Base-by-base conservation (phyloP, 2,329 filamentous ascomycete species). In the Nemania bipapillata region DNA sequence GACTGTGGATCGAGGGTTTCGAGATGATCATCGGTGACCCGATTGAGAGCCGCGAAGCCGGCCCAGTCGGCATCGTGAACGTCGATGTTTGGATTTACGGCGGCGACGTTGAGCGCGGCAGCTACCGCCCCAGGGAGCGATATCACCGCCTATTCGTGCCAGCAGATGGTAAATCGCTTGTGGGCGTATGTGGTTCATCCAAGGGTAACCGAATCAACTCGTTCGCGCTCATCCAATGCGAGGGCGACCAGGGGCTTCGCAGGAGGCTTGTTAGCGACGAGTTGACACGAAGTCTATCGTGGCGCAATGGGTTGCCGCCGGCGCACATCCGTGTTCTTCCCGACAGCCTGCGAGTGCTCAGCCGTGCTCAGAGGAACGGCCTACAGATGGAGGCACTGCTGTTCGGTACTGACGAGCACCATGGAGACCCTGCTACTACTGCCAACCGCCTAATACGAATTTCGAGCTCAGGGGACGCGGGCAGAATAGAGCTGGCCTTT, bases 121-220 rank as follows among this genome's bases (percentile, higher is more conserved):
- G 26, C 2, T 64, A 64, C 22, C 61, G 12, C 24, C 61, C 61
- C 7, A 30, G 52, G 30, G 28, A 56, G 37, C 61, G 52, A 17
- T 50, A 26, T 30, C 40, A 64, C 30, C 53, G 61, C 11, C 61
- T 64, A n/a, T 64, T 57, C 28, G 49, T 54, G 26, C 53, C 61
- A 15, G 37, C 28, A 4, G 45, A 64, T 11, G 52, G 61, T 8
- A 57, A 64, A 30, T 12, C 53, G 37, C 52, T 57, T 15, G 52
- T 50, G 7, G 61, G 52, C 9, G 9, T 64, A 40, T 37, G 53
- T 40, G 61, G 52, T 12, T 49, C 61, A 17, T 64, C 61, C 1
- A 64, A 64, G 42, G 61, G 52, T 11, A 49, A 64, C 37, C 52
- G 61, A 3, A 50, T 64, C 53, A 64, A 35, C 42, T 57, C 61